Conservation (phyloP, 2,329 filamentous ascomycete species). For the Metarhizium brunneum region DNA sequence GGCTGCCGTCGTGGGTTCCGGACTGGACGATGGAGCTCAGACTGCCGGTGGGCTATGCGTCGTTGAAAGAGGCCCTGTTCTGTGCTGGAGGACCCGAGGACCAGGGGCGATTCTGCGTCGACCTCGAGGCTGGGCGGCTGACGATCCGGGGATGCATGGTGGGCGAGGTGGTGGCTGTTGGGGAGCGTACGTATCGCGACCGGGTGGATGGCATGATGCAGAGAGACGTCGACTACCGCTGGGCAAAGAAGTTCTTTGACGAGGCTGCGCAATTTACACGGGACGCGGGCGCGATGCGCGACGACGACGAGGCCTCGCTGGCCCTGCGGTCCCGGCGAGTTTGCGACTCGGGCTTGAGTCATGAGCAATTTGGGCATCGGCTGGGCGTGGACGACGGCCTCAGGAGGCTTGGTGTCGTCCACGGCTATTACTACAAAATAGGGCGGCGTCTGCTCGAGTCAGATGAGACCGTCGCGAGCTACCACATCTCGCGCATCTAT, state of each 20-base stretch:
- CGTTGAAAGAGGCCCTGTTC: constrained; percentile 12
- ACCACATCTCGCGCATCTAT: constrained; percentile 13
- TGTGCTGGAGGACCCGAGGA: constrained; percentile 12
- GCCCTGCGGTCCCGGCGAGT: constrained; percentile 8
- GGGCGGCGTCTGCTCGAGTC: constrained; percentile 10
- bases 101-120: background rate
- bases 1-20: constrained; percentile 24
- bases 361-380: constrained; percentile 1
- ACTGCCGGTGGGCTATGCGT: constrained; percentile 16
- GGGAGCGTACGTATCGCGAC: constrained; percentile 6
- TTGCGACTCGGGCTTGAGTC: constrained; percentile 12
- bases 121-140: constrained; percentile 7
- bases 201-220: background rate
- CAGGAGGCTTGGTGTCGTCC: constrained; percentile 4
- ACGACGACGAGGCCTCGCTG: background rate
- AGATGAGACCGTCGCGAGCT: constrained; percentile 5
- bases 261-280: background rate
- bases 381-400: constrained; percentile 1
- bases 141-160: constrained; percentile 13
- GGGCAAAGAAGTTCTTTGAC: constrained; percentile 14
- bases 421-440: background rate
- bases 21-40: constrained; percentile 23
- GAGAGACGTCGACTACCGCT: constrained; percentile 13
- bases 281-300: background rate
- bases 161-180: constrained; percentile 14